Conservation (phyloP, 2,329 filamentous ascomycete species). For the Leptographium radiaticola region DNA sequence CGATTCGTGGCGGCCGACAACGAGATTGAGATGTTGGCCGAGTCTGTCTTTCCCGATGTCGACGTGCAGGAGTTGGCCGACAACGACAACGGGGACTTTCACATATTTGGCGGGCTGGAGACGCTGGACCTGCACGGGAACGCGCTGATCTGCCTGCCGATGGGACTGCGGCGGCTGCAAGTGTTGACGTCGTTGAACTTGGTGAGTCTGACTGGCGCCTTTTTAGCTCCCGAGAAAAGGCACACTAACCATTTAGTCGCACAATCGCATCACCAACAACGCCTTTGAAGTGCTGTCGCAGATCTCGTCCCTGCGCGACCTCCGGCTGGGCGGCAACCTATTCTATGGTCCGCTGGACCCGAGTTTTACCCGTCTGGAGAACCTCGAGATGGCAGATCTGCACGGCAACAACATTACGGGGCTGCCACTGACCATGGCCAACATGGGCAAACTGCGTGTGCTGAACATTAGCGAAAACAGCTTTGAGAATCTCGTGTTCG, state of each 20-base stretch:
- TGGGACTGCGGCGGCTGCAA: conserved; percentile 60
- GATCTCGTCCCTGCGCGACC: conserved; percentile 58
- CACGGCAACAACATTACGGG: conserved; percentile 65
- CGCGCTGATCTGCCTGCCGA: conserved; percentile 54
- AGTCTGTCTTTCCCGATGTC: conserved; percentile 66
- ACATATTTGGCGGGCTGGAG: conserved; percentile 73
- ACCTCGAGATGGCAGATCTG: conserved; percentile 70
- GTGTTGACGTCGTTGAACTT: conserved; percentile 72
- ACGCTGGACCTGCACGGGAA: conserved; percentile 81
- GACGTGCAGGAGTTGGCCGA: conserved; percentile 42
- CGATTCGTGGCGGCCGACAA: conserved; percentile 83
- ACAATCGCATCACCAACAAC: conserved; percentile 65
- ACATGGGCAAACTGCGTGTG: conserved; percentile 55
- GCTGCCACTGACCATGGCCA: conserved; percentile 54
- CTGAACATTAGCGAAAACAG: conserved; percentile 73
- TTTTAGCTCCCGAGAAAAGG: neutral
- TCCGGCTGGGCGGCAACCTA: conserved; percentile 70
- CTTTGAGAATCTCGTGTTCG: conserved; percentile 58
- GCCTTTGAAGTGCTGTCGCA: conserved; percentile 62
- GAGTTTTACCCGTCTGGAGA: conserved; percentile 48
- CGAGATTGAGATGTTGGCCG: conserved; percentile 61
- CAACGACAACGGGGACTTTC: conserved; percentile 53
- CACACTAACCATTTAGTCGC: conserved; percentile 40
- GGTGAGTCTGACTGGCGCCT: conserved; percentile 29
- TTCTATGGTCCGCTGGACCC: conserved; percentile 55